Evolutionary conservation across 164 flowering plant genomes (phyloP).

Genomic region (Stephania yunnanensis): DNA sequence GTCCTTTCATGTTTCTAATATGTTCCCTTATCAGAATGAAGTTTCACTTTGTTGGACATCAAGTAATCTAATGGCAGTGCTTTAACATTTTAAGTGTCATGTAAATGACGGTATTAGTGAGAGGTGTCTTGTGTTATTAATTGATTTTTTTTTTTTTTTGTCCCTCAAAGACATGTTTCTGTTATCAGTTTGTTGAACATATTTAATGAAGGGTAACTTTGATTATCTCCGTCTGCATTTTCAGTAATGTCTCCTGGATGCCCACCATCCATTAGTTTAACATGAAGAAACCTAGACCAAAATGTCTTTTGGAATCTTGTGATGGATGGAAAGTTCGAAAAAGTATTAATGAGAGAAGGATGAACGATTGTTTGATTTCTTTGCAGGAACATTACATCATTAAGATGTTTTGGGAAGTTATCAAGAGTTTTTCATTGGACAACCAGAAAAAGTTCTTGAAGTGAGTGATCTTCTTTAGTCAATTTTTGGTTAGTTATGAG

Average conservation of each 20-base stretch:
- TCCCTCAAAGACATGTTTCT: too few relatives aligned
- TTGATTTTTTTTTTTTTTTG: too few relatives aligned
- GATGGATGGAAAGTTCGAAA: neutral
- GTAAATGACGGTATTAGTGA: neutral
- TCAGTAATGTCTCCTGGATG: neutral
- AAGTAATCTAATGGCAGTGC: neutral
- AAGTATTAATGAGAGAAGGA: neutral
- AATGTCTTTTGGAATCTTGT: neutral
- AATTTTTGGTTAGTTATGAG: neutral
- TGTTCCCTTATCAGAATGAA: neutral
- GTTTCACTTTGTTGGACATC: neutral
- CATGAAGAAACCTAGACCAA: neutral
- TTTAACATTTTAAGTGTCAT: neutral
- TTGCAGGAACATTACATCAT: slow-evolving; percentile 82
- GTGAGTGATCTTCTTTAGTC: slow-evolving; percentile 35
- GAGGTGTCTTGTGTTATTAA: neutral
- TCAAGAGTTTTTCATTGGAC: slow-evolving; percentile 62
- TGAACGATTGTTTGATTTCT: slow-evolving; percentile 1
- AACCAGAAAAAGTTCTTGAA: slow-evolving; percentile 87
- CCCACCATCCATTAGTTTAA: neutral
- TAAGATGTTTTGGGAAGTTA: slow-evolving; percentile 89
- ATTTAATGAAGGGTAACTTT: too few relatives aligned
- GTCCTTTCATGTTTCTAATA: neutral
- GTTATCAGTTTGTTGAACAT: too few relatives aligned
- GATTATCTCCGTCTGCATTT: too few relatives aligned